Evolutionary conservation across 176 grass and related monocot genomes (phyloP).

Genomic region (Musa schizocarpa): DNA sequence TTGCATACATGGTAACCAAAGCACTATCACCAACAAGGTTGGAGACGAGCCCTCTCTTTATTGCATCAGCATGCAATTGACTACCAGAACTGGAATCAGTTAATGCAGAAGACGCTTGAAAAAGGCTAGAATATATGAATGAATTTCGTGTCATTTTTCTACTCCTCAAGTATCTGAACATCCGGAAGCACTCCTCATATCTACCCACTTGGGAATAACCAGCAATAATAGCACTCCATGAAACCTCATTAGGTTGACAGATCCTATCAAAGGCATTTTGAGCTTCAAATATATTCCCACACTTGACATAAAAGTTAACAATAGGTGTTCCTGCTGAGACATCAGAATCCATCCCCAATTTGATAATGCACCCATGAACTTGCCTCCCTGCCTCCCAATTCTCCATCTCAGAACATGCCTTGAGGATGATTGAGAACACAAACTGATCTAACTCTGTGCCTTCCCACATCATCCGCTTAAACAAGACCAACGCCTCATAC

Average conservation of each 20-base stretch:
- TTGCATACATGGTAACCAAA: conserved; percentile 20
- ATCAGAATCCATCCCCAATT: conserved; percentile 23
- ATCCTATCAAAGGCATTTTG: conserved; percentile 16
- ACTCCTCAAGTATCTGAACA: conserved; percentile 16
- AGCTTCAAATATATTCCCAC: conserved; percentile 16
- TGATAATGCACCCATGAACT: conserved; percentile 20
- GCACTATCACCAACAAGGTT: conserved; percentile 19
- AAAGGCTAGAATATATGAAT: conserved; percentile 20
- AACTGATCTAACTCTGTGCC: conserved; percentile 10
- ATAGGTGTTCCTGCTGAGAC: conserved; percentile 19
- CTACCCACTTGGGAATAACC: conserved; percentile 17
- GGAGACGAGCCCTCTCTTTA: conserved; percentile 15
- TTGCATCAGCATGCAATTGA: conserved; percentile 28
- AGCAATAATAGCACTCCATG: conserved; percentile 25
- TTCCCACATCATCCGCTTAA: conserved; percentile 2
- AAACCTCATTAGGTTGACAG: conserved; percentile 12
- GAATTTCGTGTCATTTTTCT: conserved; percentile 4
- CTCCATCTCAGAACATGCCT: conserved; percentile 8
- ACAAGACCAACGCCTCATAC: conserved; percentile 8
- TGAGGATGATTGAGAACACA: conserved; percentile 18
- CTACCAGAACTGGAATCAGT: conserved; percentile 20
- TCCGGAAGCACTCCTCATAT: conserved; percentile 16
- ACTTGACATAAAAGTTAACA: conserved; percentile 19
- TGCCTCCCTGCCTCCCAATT: conserved; percentile 1
- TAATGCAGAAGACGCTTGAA: conserved; percentile 10